phyloP scores from a whole-genome alignment of 306 rosid species.

The Potentilla sterilis region DNA sequence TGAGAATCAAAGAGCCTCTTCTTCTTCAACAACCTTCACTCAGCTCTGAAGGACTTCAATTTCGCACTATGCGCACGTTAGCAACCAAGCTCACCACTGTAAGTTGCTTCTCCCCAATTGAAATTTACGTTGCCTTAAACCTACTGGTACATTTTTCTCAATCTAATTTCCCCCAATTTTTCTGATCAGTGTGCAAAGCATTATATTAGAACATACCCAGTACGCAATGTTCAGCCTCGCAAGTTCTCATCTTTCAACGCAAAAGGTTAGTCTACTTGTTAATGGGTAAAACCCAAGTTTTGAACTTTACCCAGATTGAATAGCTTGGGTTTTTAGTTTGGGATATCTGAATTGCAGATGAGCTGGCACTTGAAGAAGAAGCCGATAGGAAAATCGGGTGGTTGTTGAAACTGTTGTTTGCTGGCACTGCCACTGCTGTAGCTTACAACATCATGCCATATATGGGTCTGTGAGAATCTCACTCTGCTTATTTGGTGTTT shows the following conservation, averaged over 20 bases:
- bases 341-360: constrained; percentile 48
- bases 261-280: constrained; percentile 41
- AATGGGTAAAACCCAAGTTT: background rate
- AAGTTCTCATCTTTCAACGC: constrained; percentile 43
- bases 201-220: constrained; percentile 47
- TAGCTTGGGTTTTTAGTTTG: background rate
- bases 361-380: constrained; percentile 57
- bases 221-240: constrained; percentile 41
- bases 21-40: too few species aligned
- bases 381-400: constrained; percentile 85
- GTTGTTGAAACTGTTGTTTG: constrained; percentile 75
- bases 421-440: constrained; percentile 58
- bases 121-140: background rate
- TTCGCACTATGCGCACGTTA: constrained; percentile 50
- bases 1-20: too few species aligned
- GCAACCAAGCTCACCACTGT: constrained; percentile 52
- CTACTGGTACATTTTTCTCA: too few species aligned
- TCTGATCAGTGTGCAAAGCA: constrained; percentile 37
- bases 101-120: constrained; percentile 13
- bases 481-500: background rate
- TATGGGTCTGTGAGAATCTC: constrained; percentile 48
- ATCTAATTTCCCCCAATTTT: background rate
- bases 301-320: background rate
- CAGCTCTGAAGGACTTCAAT: background rate
- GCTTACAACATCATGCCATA: constrained; percentile 90